Percentiles rank a stretch among this genome's conserved stretches.
phyloP scores from a whole-genome alignment of 148 eudicot species.

The Spergularia bocconei region DNA sequence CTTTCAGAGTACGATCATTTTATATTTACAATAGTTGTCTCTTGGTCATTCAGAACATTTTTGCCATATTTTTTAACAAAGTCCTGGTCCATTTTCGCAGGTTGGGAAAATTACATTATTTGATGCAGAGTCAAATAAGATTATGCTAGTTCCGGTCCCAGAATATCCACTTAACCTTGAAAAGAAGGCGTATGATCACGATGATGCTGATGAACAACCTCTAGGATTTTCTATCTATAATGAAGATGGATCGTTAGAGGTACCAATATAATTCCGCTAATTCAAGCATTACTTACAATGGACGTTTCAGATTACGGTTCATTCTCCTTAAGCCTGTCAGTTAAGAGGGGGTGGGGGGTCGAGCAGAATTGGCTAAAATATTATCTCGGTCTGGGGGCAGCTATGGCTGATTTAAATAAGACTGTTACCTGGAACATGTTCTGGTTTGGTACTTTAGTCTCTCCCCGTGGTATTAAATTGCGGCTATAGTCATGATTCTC shows the following conservation, averaged over 20 bases:
- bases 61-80: not conserved
- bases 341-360: too few species aligned
- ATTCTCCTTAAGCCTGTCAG: too few species aligned
- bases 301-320: not conserved
- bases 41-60: not conserved
- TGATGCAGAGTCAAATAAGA: conserved; percentile 41
- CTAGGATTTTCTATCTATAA: conserved; percentile 51
- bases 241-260: conserved; percentile 97
- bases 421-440: too few species aligned
- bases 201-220: conserved; percentile 51
- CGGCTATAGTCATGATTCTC: too few species aligned
- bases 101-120: conserved; percentile 64
- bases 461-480: too few species aligned
- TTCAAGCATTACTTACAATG: not conserved
- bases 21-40: not conserved
- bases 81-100: conserved; percentile 26
- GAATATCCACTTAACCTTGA: conserved; percentile 60
- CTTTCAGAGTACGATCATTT: conserved; percentile 43
- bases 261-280: conserved; percentile 20
- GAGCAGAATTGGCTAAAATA: too few species aligned
- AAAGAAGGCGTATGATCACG: conserved; percentile 34
- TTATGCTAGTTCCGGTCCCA: conserved; percentile 57
- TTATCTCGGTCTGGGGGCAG: too few species aligned
- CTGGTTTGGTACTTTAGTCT: too few species aligned
- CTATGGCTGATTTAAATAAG: too few species aligned